A percentile compares a stretch with the other conserved stretches of the same genome.
These are phyloP conservation scores for Suillus tomentosus DNA, from an alignment of 768 basidiomycete genomes.

Conservation along the genomic window DNA sequence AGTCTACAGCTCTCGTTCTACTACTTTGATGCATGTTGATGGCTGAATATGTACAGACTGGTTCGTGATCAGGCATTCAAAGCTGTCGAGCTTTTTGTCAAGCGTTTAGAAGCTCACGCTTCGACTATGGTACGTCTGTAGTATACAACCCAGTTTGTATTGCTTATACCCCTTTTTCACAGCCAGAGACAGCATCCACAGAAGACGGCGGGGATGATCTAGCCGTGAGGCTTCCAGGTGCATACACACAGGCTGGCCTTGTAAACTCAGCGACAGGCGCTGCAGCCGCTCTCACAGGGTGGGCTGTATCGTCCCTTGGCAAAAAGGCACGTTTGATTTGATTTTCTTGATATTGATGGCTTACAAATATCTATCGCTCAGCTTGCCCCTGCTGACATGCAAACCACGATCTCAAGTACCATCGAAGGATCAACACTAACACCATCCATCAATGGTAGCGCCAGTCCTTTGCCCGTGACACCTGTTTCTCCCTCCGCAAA, in stretches of 20 bases:
- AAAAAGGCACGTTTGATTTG: conserved; percentile 58
- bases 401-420: conserved; percentile 56
- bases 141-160: conserved; percentile 8
- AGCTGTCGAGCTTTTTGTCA: conserved; percentile 85
- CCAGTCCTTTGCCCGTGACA: not conserved
- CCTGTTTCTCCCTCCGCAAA: conserved; percentile 13
- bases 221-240: conserved; percentile 32
- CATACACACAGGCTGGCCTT: conserved; percentile 40
- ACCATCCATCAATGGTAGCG: conserved; percentile 27
- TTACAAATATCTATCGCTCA: conserved; percentile 25
- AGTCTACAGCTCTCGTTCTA: conserved; percentile 18
- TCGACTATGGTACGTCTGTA: conserved; percentile 69
- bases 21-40: conserved; percentile 1
- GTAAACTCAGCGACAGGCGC: conserved; percentile 90
- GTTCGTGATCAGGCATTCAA: conserved; percentile 98
- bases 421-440: conserved; percentile 47
- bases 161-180: conserved; percentile 2
- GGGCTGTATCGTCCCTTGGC: conserved; percentile 91
- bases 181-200: conserved; percentile 60
- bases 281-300: conserved; percentile 89
- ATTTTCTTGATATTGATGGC: not conserved
- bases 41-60: conserved; percentile 47
- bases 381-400: conserved; percentile 74
- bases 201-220: conserved; percentile 35
- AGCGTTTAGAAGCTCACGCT: conserved; percentile 78